Conservation (phyloP, 805 yeast genomes). For the Wickerhamiella kurtzmanii region DNA sequence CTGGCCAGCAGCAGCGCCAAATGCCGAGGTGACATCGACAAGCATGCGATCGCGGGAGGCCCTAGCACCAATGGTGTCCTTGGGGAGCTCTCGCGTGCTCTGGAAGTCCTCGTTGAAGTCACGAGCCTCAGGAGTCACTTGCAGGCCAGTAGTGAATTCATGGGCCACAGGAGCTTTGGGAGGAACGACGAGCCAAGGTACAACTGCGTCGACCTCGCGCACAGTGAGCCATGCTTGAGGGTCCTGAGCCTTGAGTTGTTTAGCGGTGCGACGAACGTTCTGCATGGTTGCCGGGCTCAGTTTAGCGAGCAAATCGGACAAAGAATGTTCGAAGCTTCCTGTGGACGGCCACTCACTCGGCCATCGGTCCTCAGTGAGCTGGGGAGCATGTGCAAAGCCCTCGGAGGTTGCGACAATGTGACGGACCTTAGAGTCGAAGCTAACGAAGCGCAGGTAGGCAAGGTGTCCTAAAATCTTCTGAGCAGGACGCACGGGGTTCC, state of each 20-base stretch:
- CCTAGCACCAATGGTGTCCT: slow-evolving; percentile 45
- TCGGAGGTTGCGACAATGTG: slow-evolving; percentile 65
- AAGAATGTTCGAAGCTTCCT: slow-evolving; percentile 30
- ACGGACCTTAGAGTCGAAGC: slow-evolving; percentile 67
- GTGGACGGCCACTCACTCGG: slow-evolving; percentile 33
- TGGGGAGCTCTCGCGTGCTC: slow-evolving; percentile 59
- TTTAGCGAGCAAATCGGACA: slow-evolving; percentile 47
- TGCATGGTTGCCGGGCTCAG: slow-evolving; percentile 47
- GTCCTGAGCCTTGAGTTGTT: slow-evolving; percentile 14
- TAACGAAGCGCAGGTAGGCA: slow-evolving; percentile 57
- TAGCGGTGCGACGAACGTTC: slow-evolving; percentile 9
- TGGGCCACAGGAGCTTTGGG: slow-evolving; percentile 17
- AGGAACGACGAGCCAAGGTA: slow-evolving; percentile 61
- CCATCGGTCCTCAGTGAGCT: slow-evolving; percentile 50
- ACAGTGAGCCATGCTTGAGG: slow-evolving; percentile 35
- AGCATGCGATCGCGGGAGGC: slow-evolving; percentile 63
- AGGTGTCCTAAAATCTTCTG: slow-evolving; percentile 61
- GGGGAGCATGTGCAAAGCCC: slow-evolving; percentile 64
- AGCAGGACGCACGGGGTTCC: slow-evolving; percentile 72
- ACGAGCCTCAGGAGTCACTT: slow-evolving; percentile 35
- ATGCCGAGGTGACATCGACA: slow-evolving; percentile 59
- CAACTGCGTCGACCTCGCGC: slow-evolving; percentile 29
- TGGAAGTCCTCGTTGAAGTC: slow-evolving; percentile 93
- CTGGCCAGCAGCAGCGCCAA: slow-evolving; percentile 57
- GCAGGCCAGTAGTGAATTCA: slow-evolving; percentile 40